Evolutionary conservation across 805 yeast species (phyloP).

Genomic region (Ogataea henricii): DNA sequence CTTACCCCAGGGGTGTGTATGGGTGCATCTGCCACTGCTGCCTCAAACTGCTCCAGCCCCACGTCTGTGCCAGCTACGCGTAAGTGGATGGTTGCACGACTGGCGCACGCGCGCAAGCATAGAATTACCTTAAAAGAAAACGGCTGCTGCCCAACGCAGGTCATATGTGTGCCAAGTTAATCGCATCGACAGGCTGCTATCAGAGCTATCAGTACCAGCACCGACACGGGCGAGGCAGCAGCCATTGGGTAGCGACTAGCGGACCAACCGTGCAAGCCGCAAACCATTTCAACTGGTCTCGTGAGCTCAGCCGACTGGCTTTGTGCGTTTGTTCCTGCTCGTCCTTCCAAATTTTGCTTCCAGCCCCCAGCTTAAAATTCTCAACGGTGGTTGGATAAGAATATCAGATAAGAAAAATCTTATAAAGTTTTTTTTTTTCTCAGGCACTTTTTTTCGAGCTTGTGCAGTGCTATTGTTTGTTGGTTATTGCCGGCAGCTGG

Average conservation of each 20-base stretch:
- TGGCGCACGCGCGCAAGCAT: not conserved
- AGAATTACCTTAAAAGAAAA: not conserved
- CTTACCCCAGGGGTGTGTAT: not conserved
- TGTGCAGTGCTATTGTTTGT: not conserved
- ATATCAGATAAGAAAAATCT: not conserved
- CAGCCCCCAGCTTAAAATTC: not conserved
- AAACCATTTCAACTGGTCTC: too few relatives aligned
- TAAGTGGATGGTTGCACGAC: not conserved
- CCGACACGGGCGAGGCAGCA: too few relatives aligned
- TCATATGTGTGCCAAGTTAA: not conserved
- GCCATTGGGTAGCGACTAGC: too few relatives aligned
- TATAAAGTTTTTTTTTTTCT: not conserved
- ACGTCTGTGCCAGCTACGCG: not conserved
- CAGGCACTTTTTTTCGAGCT: not conserved
- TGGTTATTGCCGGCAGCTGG: not conserved
- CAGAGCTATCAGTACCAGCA: not conserved
- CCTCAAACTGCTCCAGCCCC: not conserved
- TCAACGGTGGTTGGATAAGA: constrained; percentile 2
- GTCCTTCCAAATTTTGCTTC: too few relatives aligned
- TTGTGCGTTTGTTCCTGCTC: too few relatives aligned
- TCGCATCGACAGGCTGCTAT: not conserved
- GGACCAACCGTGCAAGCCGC: too few relatives aligned
- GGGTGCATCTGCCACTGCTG: not conserved
- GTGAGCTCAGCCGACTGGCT: too few relatives aligned
- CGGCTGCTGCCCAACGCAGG: not conserved